Base-by-base conservation (phyloP, 768 basidiomycete genomes). In the Coprinopsis sp. region DNA sequence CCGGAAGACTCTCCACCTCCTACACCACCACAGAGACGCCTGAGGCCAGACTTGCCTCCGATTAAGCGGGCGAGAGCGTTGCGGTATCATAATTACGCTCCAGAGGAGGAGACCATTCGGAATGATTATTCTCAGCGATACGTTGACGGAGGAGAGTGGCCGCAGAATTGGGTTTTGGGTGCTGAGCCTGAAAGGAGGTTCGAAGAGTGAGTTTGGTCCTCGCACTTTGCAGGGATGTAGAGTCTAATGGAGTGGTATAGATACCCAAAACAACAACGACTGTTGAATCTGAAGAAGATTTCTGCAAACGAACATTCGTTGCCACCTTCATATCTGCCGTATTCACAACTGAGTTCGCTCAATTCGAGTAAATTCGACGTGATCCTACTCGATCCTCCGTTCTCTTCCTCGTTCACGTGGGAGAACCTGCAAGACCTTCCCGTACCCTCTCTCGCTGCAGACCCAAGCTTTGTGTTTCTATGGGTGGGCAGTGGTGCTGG, bases 401-500 rank as follows among this genome's bases (percentile, higher is more conserved):
- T 87, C 61, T 88, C 85, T 0, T 87, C 89, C 1, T 81, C 85
- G 0, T 91, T 90, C 58, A 77, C 84, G 4, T 97, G 91, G 91
- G 82, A 86, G 30, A 74, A 88, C 30, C 79, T 95, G 6, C 81
- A 88, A 41, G 78, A 84, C 23, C 70, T 98, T 0, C 91, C 92
- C 0, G 72, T 98, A 31, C 82, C 91, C 2, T 68, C 78, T 19
- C 75, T 96, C 25, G 88, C 91, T 0, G 85, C 90, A 0, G 95
- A 95, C 55, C 95, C 94, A 0, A 87, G 87, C 19, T 99, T 97
- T 56, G 75, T 98, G 11, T 93, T 95, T 62, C 71, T 99, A 46
- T 98, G 95, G 95, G 92, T 96, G 1, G 96, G 96, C 4, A 84
- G 81, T 51, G 92, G 92, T 2, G 87, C 87, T 5, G 83, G 85